These are phyloP conservation scores for Raphanus hybrid DNA, from an alignment of 441 rosid genomes.

Conservation along the genomic window DNA sequence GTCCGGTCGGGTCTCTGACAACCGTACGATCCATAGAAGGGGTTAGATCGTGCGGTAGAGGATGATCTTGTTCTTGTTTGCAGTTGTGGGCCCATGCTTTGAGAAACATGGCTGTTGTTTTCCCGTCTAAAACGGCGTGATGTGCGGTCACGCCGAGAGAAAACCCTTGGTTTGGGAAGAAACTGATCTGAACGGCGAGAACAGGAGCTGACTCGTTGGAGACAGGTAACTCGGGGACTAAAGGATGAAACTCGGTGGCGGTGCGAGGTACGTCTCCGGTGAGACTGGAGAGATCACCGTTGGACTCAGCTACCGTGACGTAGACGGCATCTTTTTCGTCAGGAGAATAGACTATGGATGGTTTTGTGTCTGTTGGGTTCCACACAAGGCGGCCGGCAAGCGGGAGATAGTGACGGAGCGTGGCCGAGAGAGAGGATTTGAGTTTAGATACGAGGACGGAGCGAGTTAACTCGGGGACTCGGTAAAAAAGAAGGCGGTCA, in stretches of 20 bases:
- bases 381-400: conserved; percentile 44
- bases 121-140: conserved; percentile 42
- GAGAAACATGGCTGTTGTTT: conserved; percentile 28
- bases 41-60: conserved; percentile 29
- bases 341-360: conserved; percentile 38
- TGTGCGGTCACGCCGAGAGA: conserved; percentile 39
- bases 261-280: conserved; percentile 25
- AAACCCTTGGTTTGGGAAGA: conserved; percentile 43
- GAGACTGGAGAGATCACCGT: conserved; percentile 19
- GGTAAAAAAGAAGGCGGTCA: conserved; percentile 44
- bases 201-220: conserved; percentile 29
- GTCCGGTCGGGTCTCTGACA: conserved; percentile 34
- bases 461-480: conserved; percentile 21
- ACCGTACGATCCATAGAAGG: conserved; percentile 40
- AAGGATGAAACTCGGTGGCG: conserved; percentile 38
- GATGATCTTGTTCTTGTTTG: conserved; percentile 15
- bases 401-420: conserved; percentile 46
- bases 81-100: conserved; percentile 34
- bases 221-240: conserved; percentile 29
- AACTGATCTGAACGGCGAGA: conserved; percentile 41
- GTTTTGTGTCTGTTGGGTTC: conserved; percentile 32
- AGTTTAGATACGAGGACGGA: conserved; percentile 29
- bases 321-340: conserved; percentile 33
- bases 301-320: conserved; percentile 41
- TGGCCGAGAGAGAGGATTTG: conserved; percentile 39